A percentile compares a stretch with the other conserved stretches of the same genome.
phyloP scores from a whole-genome alignment of 192 early-diverging fungal genomes.

The Cladochytrium replicatum region DNA sequence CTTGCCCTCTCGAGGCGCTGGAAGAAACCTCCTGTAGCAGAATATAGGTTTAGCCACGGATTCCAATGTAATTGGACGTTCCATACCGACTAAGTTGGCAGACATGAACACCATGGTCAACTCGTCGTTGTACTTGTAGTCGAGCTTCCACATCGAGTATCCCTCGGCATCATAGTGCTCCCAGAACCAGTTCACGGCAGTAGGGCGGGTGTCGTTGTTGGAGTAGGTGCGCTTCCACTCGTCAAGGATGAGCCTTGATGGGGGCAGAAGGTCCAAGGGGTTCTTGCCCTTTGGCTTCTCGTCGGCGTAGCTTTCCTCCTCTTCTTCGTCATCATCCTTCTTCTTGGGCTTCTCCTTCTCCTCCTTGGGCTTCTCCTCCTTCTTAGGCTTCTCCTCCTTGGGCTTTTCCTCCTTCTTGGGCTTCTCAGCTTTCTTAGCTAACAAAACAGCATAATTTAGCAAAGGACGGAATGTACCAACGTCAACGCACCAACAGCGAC shows the following conservation, averaged over 20 bases:
- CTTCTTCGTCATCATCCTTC: conserved; percentile 48
- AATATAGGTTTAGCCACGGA: neutral
- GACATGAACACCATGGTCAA: conserved; percentile 83
- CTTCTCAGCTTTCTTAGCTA: conserved; percentile 46
- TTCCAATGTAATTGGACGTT: neutral
- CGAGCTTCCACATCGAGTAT: conserved; percentile 84
- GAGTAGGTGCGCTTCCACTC: conserved; percentile 97
- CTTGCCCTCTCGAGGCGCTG: conserved; percentile 82
- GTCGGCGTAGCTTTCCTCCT: conserved; percentile 49
- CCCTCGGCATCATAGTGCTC: conserved; percentile 76
- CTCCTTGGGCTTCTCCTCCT: conserved; percentile 28
- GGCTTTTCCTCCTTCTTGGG: conserved; percentile 40
- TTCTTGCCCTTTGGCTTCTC: conserved; percentile 85
- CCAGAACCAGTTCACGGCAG: conserved; percentile 91
- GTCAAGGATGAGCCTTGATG: conserved; percentile 71
- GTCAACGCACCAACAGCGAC: conserved; percentile 12
- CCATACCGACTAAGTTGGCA: conserved; percentile 73
- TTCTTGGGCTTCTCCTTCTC: conserved; percentile 46
- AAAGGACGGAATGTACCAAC: no score
- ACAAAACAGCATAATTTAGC: no score
- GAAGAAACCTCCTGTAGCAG: conserved; percentile 55
- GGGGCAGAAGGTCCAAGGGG: conserved; percentile 77
- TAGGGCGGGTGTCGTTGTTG: conserved; percentile 83
- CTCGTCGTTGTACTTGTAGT: conserved; percentile 95
- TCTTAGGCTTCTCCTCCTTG: conserved; percentile 21